Percentiles rank a stretch among this genome's conserved stretches.
These are phyloP conservation scores for Xenoacremonium recifei DNA, from an alignment of 2,329 filamentous ascomycete genomes.

Conservation along the genomic window DNA sequence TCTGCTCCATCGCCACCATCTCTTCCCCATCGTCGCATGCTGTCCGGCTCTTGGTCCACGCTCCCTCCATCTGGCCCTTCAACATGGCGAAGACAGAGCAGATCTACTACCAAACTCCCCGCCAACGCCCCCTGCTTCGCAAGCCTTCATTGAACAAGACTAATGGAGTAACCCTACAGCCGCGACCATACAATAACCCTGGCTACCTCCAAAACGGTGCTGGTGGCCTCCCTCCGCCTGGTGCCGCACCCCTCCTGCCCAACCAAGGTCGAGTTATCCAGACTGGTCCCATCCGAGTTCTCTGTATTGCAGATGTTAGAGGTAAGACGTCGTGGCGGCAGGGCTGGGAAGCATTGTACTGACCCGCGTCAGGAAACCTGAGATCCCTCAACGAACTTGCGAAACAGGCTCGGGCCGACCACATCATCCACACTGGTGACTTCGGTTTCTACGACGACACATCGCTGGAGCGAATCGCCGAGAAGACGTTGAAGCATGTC, in stretches of 20 bases:
- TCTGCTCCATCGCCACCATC: background rate
- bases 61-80: background rate
- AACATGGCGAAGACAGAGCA: background rate
- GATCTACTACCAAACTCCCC: no score
- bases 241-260: conserved; percentile 63
- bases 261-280: conserved; percentile 68
- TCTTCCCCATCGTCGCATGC: background rate
- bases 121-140: conserved; percentile 7
- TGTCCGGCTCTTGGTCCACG: background rate
- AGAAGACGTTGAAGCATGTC: conserved; percentile 98
- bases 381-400: conserved; percentile 95
- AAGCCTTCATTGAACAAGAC: no score
- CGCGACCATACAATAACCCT: conserved; percentile 47
- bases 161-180: no score
- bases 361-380: conserved; percentile 71
- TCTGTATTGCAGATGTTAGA: conserved; percentile 72
- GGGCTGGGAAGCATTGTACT: conserved; percentile 20
- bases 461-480: conserved; percentile 93
- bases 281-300: conserved; percentile 62
- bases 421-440: conserved; percentile 98
- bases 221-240: conserved; percentile 50
- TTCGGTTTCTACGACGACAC: conserved; percentile 99
- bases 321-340: conserved; percentile 41
- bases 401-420: conserved; percentile 89
- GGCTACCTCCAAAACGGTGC: conserved; percentile 65